phyloP scores from a whole-genome alignment of 495 filamentous ascomycete genomes.

The Pseudotulostoma volvatum region DNA sequence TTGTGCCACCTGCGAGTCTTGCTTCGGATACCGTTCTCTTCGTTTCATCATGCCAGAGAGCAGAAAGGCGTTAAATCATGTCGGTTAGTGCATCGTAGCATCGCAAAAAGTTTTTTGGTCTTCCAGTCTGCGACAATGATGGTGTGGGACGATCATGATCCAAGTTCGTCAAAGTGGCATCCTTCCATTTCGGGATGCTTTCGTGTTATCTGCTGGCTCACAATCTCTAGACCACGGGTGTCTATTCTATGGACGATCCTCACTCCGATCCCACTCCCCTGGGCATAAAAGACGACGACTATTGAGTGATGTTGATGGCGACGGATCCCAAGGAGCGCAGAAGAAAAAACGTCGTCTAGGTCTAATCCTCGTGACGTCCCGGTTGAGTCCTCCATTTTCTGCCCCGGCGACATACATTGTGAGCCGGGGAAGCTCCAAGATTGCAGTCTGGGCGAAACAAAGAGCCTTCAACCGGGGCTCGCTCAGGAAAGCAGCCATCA shows the following conservation, averaged over 20 bases:
- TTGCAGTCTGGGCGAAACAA: constrained; percentile 37
- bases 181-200: not conserved
- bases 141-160: not conserved
- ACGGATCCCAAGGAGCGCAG: constrained; percentile 24
- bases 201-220: not conserved
- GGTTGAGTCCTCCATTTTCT: constrained; percentile 51
- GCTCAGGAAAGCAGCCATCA: constrained; percentile 38
- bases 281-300: constrained; percentile 37
- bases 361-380: constrained; percentile 46
- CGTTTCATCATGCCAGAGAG: not conserved
- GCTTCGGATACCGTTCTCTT: too few relatives aligned
- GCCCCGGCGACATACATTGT: constrained; percentile 51
- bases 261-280: not conserved
- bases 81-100: not conserved
- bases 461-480: constrained; percentile 20
- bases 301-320: constrained; percentile 45
- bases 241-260: not conserved
- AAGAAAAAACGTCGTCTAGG: constrained; percentile 55
- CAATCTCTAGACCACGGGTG: not conserved
- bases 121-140: not conserved
- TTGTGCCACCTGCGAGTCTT: too few relatives aligned
- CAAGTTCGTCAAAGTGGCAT: not conserved
- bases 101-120: not conserved
- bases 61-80: not conserved
- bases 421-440: constrained; percentile 37